Percentiles rank a stretch among this genome's conserved stretches.
These are phyloP conservation scores for Albifimbria verrucaria DNA, from an alignment of 2,329 filamentous ascomycete species.

Conservation along the genomic window DNA sequence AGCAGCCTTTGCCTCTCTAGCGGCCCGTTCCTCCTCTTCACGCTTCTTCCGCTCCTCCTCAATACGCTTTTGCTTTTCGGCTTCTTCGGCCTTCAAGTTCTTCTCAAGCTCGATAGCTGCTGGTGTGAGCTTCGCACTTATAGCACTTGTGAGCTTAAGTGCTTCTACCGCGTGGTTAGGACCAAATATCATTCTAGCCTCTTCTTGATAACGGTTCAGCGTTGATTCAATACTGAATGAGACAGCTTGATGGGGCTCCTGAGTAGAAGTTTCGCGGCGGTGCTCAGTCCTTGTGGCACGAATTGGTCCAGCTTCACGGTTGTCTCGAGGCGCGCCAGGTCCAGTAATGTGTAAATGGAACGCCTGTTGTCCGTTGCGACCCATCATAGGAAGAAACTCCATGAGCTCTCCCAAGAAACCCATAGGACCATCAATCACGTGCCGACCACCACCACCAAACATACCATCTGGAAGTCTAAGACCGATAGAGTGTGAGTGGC, in stretches of 20 bases:
- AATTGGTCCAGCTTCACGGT: constrained; percentile 44
- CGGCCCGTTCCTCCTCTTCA: constrained; percentile 63
- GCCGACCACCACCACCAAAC: constrained; percentile 33
- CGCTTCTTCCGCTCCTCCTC: constrained; percentile 59
- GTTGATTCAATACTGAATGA: constrained; percentile 72
- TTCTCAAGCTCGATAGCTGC: constrained; percentile 80
- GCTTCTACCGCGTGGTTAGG: constrained; percentile 61
- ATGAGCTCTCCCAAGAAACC: constrained; percentile 55
- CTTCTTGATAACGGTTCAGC: constrained; percentile 78
- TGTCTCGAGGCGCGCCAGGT: constrained; percentile 43
- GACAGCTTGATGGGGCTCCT: constrained; percentile 71
- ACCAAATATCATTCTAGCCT: constrained; percentile 83
- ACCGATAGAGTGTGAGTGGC: constrained; percentile 52
- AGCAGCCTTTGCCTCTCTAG: constrained; percentile 68
- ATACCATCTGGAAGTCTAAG: constrained; percentile 44
- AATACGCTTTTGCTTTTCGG: constrained; percentile 44
- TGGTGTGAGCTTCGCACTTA: constrained; percentile 74
- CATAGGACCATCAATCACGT: constrained; percentile 47
- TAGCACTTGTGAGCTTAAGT: constrained; percentile 62
- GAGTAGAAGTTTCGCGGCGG: constrained; percentile 42
- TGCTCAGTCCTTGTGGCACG: constrained; percentile 44
- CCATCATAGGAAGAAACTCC: constrained; percentile 48
- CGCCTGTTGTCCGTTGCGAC: constrained; percentile 44
- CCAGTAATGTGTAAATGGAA: constrained; percentile 59
- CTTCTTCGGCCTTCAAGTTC: constrained; percentile 60